Percentiles rank a stretch among this genome's conserved stretches.
Evolutionary conservation across 306 rosid genomes (phyloP).

Genomic region (Inga laurina): DNA sequence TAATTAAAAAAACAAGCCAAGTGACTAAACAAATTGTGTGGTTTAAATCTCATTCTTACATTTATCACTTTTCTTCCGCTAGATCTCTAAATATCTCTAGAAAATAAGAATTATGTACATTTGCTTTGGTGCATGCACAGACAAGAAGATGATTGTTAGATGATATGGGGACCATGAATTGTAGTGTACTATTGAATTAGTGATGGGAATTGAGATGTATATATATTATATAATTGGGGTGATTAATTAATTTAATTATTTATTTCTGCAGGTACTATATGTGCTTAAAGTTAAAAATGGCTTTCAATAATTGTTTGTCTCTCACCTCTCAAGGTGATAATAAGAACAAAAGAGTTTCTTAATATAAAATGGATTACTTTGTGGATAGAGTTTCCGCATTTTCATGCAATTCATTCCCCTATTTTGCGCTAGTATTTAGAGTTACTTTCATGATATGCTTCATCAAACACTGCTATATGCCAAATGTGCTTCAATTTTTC

Average conservation of each 20-base stretch:
- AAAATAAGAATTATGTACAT: not conserved
- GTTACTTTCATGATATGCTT: slow-evolving; percentile 29
- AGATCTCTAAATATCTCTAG: too few species aligned
- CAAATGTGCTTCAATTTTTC: slow-evolving; percentile 13
- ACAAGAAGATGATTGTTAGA: not conserved
- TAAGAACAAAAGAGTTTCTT: not conserved
- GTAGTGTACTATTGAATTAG: not conserved
- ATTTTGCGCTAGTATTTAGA: slow-evolving; percentile 8
- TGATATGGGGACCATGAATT: not conserved
- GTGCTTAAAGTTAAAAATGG: not conserved
- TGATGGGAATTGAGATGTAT: not conserved
- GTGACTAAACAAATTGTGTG: too few species aligned
- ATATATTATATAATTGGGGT: not conserved
- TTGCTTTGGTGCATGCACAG: not conserved
- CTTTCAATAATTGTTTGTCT: slow-evolving; percentile 15
- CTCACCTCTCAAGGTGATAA: not conserved
- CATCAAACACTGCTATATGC: slow-evolving; percentile 6
- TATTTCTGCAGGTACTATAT: slow-evolving; percentile 20
- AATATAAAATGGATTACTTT: not conserved
- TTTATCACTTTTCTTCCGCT: too few species aligned
- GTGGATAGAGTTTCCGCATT: not conserved
- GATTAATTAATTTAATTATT: not conserved
- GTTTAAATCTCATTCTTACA: too few species aligned
- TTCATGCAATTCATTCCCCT: not conserved
- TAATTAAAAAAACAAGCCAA: too few species aligned